Evolutionary conservation across 768 basidiomycete species (phyloP), one percentile per base, ranked within the genome.

Genomic region (Grammothele lineata): DNA sequence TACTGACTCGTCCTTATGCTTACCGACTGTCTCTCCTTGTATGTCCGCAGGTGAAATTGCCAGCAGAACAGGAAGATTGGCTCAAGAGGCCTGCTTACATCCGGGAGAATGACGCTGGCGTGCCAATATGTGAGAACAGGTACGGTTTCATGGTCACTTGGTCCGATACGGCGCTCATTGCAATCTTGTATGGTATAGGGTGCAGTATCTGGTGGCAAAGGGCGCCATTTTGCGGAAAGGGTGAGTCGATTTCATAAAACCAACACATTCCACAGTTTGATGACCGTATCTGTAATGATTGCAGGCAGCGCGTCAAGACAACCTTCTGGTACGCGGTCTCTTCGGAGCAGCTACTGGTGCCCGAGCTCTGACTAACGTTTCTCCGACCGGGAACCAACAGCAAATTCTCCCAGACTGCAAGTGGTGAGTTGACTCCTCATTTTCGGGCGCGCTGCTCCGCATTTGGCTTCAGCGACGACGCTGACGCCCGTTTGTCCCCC

Each of bases 151-250:
- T 7, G 14, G 27, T 30, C 27, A 14, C 7, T 14, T 14, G 7
- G 27, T 14, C 7, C 27, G 27, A 30, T 30, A 30, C 27, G 8
- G 27, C 8, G 7, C 27, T 30, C 8, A 30, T 30, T 30, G 8
- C 27, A 14, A 7, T 30, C 27, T 7, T 30, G n/a, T n/a, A n/a
- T n/a, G n/a, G n/a, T 8, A 32, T 58, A 92, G 90, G 56, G 66
- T 92, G 55, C 90, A 92, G 60, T 93, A 92, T 63, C 75, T 93
- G 37, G 88, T 92, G 44, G 81, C 82, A 51, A 92, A 90, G 67
- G 89, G 90, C 43, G 87, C 88, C 19, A 90, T 92, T 57, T 66
- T 92, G 55, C 76, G 88, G 50, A 92, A 91, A 67, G 90, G 87
- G 87, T 87, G 63, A 58, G 80, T 66, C 37, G 40, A 37, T 27